Percentiles rank a stretch among this genome's conserved stretches.
Conservation (phyloP, 352 stramenopile genomes). For the Achlya hypogyna region DNA sequence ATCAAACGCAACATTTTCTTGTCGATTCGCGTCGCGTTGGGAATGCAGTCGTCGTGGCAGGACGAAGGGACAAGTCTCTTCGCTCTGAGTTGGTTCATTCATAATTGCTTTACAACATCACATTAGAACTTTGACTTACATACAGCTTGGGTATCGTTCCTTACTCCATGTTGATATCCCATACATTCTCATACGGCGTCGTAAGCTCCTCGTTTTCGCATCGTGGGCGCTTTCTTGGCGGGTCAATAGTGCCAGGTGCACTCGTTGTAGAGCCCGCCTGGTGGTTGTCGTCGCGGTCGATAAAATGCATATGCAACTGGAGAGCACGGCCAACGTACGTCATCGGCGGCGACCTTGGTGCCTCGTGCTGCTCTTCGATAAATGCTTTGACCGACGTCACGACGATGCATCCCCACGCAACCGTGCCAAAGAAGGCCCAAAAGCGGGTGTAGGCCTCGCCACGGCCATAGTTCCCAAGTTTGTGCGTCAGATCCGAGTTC, state of each 20-base stretch:
- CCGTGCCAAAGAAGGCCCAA: neutral
- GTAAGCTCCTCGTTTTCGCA: neutral
- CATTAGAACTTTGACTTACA: too few species aligned
- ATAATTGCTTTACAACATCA: too few species aligned
- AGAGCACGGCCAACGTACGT: neutral
- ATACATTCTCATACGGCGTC: slow-evolving; percentile 6
- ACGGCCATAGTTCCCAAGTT: neutral
- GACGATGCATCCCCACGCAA: neutral
- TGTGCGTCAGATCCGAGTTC: neutral
- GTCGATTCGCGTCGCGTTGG: too few species aligned
- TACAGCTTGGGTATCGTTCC: too few species aligned
- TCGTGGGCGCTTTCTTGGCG: too few species aligned
- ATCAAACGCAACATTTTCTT: neutral
- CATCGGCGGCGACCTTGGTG: neutral
- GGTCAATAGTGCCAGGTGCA: too few species aligned
- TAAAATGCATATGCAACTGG: neutral
- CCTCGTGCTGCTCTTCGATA: neutral
- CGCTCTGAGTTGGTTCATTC: too few species aligned
- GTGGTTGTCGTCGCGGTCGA: neutral
- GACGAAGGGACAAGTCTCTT: too few species aligned
- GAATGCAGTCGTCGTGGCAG: too few species aligned
- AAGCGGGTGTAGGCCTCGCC: neutral
- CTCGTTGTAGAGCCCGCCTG: too few species aligned
- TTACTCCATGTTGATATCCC: slow-evolving; percentile 14
- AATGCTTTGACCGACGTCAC: neutral